Percentiles rank a stretch among this genome's conserved stretches.
These are phyloP conservation scores for Sporothrix variecibatus DNA, from an alignment of 2,329 filamentous ascomycete species.

Conservation along the genomic window DNA sequence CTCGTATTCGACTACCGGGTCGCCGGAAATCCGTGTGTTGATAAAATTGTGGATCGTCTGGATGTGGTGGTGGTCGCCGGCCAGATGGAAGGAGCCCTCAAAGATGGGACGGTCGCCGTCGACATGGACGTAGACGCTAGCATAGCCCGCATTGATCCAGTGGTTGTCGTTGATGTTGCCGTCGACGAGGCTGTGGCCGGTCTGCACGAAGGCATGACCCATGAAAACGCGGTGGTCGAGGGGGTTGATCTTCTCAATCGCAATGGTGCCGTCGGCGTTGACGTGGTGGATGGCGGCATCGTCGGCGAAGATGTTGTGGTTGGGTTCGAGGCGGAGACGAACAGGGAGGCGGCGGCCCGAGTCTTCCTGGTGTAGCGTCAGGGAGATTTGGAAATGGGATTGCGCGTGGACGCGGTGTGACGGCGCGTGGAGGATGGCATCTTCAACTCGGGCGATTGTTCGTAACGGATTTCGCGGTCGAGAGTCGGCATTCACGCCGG, in stretches of 20 bases:
- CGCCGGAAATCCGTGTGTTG: constrained; percentile 68
- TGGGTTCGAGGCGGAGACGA: constrained; percentile 81
- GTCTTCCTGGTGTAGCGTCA: constrained; percentile 64
- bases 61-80: constrained; percentile 83
- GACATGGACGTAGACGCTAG: constrained; percentile 72
- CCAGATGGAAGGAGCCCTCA: constrained; percentile 82
- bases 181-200: constrained; percentile 57
- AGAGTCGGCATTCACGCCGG: constrained; percentile 61
- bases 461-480: constrained; percentile 73
- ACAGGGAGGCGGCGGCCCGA: constrained; percentile 64
- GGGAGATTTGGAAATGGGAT: constrained; percentile 82
- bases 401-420: constrained; percentile 77
- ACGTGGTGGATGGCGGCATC: constrained; percentile 74
- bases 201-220: constrained; percentile 71
- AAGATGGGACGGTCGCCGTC: constrained; percentile 83
- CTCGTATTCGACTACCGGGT: constrained; percentile 64
- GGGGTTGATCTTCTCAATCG: constrained; percentile 70
- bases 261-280: constrained; percentile 68
- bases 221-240: constrained; percentile 80
- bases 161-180: constrained; percentile 47
- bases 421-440: constrained; percentile 75
- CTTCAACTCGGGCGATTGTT: constrained; percentile 71
- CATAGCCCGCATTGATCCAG: constrained; percentile 86
- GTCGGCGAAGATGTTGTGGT: constrained; percentile 82
- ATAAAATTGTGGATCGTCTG: constrained; percentile 74